Evolutionary conservation across 345 rosid species (phyloP).

Genomic region (Populus ilicifolia): DNA sequence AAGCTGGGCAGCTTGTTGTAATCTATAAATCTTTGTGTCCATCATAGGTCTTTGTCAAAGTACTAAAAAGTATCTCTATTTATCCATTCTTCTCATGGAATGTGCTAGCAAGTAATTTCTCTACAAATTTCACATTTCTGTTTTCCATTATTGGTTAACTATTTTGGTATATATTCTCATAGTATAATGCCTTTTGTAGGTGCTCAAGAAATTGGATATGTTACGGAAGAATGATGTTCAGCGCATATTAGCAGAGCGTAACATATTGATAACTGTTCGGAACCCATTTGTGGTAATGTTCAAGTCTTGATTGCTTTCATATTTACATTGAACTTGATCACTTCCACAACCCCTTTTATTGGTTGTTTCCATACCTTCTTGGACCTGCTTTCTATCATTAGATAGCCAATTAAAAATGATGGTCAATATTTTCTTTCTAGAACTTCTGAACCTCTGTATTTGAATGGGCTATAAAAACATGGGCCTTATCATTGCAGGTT

Average conservation of each 20-base stretch:
- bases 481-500: conserved; percentile 53
- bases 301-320: conserved; percentile 6
- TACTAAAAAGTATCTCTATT: too few relatives aligned
- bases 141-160: not conserved
- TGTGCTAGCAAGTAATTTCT: not conserved
- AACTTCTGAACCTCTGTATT: conserved; percentile 6
- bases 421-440: not conserved
- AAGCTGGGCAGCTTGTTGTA: not conserved
- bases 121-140: not conserved
- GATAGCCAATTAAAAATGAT: not conserved
- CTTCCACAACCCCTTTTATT: not conserved
- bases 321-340: not conserved
- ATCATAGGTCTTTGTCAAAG: not conserved
- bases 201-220: conserved; percentile 77
- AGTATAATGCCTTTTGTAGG: conserved; percentile 37
- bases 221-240: conserved; percentile 72
- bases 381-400: not conserved
- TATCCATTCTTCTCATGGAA: not conserved
- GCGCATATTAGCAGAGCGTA: conserved; percentile 74
- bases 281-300: conserved; percentile 77
- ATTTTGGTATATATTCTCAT: conserved; percentile 6
- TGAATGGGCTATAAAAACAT: conserved; percentile 2
- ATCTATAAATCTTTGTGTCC: not conserved
- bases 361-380: not conserved
- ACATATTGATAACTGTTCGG: conserved; percentile 75